Base-by-base conservation (phyloP, 805 yeast species). In the Candida coleopterorum region DNA sequence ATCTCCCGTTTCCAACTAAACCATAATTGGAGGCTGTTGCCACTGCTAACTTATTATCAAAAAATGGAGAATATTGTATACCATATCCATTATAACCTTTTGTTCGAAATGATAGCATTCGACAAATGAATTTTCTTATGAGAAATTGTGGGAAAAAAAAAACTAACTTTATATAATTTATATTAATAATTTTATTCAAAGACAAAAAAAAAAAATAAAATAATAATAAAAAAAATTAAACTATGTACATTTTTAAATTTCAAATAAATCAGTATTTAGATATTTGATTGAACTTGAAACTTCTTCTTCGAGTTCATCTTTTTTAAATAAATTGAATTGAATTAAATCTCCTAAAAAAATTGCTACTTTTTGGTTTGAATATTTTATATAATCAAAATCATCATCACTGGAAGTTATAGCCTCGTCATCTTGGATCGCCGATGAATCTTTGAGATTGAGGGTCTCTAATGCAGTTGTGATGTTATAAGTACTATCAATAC, bases 21-120 rank as follows among this genome's bases (percentile, higher is more conserved):
- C 97, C 97, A 58, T 79, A 90, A 62, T 90, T 93, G 18, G 97
- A 87, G 1, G 96, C 81, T 0, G 95, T 72, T 0, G 95, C 94
- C 22, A 87, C 90, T 0, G 96, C 96, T 16, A 90, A 52, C 50
- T 85, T 84, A 62, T 84, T 85, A 58, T 90, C 97, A 49, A 78
- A 85, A 51, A 79, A 90, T 1, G 97, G 97, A 0, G 96, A 87
- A 64, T 90, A 93, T 50, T 81, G 82, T 11, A 88, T 83, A 0
- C 82, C 81, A 54, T 86, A 86, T 11, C 97, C 97, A 53, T 87
- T 83, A 59, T 75, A 87, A 0, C 96, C 95, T 12, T 66, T 61
- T 18, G 95, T 85, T 47, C 85, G 68, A 55, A 69, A 87, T 3
- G 80, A 66, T 14, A 86, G 69, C 96, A 88, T 85, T 18, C 12